These are phyloP conservation scores for Penicillium parvum DNA, from an alignment of 495 filamentous ascomycete genomes.

Conservation along the genomic window DNA sequence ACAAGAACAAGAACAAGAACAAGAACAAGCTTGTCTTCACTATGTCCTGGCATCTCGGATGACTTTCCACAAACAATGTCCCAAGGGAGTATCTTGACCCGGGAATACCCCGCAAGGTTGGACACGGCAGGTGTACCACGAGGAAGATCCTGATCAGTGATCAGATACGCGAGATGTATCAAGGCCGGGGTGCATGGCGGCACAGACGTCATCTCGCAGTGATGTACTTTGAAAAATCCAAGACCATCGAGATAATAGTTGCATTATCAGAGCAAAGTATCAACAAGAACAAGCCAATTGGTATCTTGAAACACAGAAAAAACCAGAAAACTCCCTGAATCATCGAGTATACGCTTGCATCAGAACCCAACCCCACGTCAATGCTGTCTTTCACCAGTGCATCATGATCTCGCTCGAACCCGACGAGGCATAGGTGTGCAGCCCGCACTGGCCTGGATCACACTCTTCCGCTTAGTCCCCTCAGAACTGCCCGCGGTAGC, in stretches of 20 bases:
- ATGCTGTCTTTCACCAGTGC: not conserved
- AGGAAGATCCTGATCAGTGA: not conserved
- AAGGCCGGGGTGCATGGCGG: conserved; percentile 9
- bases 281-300: conserved; percentile 6
- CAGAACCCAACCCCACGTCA: not conserved
- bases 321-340: conserved; percentile 7
- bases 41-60: too few species aligned
- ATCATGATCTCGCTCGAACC: conserved; percentile 33
- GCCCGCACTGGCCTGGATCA: conserved; percentile 35
- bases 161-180: not conserved
- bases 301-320: conserved; percentile 15
- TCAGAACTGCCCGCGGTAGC: conserved; percentile 15
- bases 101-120: too few species aligned
- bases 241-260: not conserved
- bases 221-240: not conserved
- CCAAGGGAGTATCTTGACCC: too few species aligned
- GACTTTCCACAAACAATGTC: too few species aligned
- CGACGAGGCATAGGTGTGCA: conserved; percentile 40
- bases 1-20: too few species aligned
- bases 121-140: not conserved
- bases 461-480: conserved; percentile 26
- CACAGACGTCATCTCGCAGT: conserved; percentile 19
- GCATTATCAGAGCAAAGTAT: not conserved
- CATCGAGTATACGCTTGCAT: too few species aligned
- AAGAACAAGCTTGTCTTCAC: too few species aligned